Conservation (phyloP, 345 rosid genomes). For the Reutealis trisperma region DNA sequence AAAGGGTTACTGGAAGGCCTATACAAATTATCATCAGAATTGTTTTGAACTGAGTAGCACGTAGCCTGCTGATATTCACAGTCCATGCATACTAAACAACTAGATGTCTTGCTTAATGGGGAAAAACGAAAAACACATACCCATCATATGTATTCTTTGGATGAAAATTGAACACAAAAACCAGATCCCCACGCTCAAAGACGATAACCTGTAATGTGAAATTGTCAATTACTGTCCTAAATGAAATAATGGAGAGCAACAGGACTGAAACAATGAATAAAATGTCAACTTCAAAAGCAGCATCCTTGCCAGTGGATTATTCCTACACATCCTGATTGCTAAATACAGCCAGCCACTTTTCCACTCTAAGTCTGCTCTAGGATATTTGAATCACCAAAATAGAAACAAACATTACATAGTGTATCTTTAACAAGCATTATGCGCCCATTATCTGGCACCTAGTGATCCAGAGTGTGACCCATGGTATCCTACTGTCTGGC, state of each 20-base stretch:
- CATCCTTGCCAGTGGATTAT: not conserved
- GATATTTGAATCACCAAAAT: not conserved
- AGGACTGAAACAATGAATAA: not conserved
- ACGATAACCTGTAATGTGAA: constrained; percentile 58
- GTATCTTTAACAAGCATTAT: not conserved
- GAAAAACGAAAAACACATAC: constrained; percentile 32
- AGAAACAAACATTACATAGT: not conserved
- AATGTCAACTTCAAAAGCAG: not conserved
- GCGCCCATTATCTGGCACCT: not conserved
- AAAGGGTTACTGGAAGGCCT: constrained; percentile 1
- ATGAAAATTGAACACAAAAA: constrained; percentile 79
- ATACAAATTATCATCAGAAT: not conserved
- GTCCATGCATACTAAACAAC: not conserved
- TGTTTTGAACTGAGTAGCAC: not conserved
- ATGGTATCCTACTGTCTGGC: not conserved
- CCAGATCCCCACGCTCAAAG: constrained; percentile 76
- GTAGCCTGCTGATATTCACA: not conserved
- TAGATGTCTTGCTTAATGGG: not conserved
- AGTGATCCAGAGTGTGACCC: not conserved
- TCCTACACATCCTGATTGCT: not conserved
- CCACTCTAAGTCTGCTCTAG: not conserved
- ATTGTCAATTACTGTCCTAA: constrained; percentile 12
- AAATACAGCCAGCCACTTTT: not conserved
- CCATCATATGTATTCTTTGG: constrained; percentile 66
- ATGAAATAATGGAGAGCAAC: not conserved